Evolutionary conservation across 768 basidiomycete genomes (phyloP), one percentile per base, ranked within the genome.

Genomic region (Suillus placidus): DNA sequence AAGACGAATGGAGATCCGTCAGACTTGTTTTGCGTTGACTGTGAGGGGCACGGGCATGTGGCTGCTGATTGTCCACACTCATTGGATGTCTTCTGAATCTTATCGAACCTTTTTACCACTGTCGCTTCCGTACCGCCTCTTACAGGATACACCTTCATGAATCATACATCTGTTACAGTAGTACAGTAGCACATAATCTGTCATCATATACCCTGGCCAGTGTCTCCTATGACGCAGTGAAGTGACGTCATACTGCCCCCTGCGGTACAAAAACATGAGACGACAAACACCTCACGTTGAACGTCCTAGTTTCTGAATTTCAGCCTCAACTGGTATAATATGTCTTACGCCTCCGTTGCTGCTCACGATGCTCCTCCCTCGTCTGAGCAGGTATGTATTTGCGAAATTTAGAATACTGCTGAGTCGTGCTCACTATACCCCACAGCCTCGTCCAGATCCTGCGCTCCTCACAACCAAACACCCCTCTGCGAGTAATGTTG

Each of bases 51-150:
- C 61, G 94, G 93, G 9, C 94, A 95, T 74, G 72, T 82, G 43
- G 86, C 93, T 6, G 84, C 84, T 42, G 85, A 94, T 67, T 96
- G 94, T 72, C 93, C 93, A 47, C 87, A 94, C 75, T 93, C 93
- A 13, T 77, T 89, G 76, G 94, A 96, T 78, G 91, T 95, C 64
- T 96, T 95, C 79, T 95, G 78, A 80, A 43, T 64, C 26, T 62
- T 62, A 35, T 26, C 40, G 35, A 34, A 23, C 35, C 16, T 9
- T 64, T 38, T 62, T 20, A 34, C 37, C 18, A 34, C 23, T 32
- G 20, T 54, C 60, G 60, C 47, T 70, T 45, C 64, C 57, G 61
- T 23, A 26, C 49, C n/a, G 58, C 64, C 35, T 70, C 18, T 61
- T 52, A 26, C 34, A 56, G 47, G 61, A 54, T 55, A 26, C 68